Evolutionary conservation across 148 eudicot genomes (phyloP), one percentile per base, ranked within the genome.

Genomic region (Heliosperma pusillum): DNA sequence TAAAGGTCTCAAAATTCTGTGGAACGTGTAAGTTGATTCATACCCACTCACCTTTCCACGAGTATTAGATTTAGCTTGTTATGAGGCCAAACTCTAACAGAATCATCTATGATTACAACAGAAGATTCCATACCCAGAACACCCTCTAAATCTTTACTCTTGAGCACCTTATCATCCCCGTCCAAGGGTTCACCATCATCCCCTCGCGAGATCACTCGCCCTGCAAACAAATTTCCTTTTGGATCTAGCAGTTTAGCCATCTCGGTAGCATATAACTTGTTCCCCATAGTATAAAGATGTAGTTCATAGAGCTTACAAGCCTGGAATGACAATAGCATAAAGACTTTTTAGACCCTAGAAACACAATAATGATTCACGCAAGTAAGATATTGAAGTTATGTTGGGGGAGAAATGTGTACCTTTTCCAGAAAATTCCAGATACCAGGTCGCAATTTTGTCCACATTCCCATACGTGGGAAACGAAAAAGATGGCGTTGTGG

Each of bases 171-270:
- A 30, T 89, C 94, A 79, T 95, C 97, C 25, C 93, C 91, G 80
- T 90, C 94, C 76, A 80, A 29, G 63, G 77, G 75, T 83, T 93
- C 98, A 22, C 91, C 90, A 85, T 95, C 96, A 79, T 90, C 97
- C 64, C 97, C 99, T 71, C 89, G 80, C 12, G 99, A 95, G 30
- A 95, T 92, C 45, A 95, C 99, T 79, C 99, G 84, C 11, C 99
- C 99, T 33, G 90, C 75, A 86, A 95, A 95, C 74, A 95, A 78
- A 70, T 63, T 80, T 19, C 99, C 99, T 78, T 84, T 92, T 13
- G 99, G 97, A 88, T 95, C 99, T 82, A 95, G 99, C 78, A 95
- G 83, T 86, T 90, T 95, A 2, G 99, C 99, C 99, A 95, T 95
- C 82, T 95, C 96, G 13, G 97, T 95, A 69, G 99, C 99, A 77